These are phyloP conservation scores for Chaetothyriales sp. DNA, from an alignment of 2,329 filamentous ascomycete genomes.

Conservation along the genomic window DNA sequence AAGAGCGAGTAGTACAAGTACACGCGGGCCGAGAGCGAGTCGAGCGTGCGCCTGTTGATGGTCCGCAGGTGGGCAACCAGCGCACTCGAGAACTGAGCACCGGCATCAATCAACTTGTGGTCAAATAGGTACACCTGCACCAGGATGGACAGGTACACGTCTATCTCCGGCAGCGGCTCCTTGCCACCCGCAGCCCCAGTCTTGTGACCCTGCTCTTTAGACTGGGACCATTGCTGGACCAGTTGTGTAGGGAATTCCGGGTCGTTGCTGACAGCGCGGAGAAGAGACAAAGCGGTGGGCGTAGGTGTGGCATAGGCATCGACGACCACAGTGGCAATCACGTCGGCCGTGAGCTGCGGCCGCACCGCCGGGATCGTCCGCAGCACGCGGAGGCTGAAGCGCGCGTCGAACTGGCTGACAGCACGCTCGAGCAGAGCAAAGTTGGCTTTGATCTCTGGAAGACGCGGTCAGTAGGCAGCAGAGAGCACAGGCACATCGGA, in stretches of 20 bases:
- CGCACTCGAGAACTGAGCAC: conserved; percentile 68
- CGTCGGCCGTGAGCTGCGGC: conserved; percentile 71
- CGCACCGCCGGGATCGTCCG: conserved; percentile 91
- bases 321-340: conserved; percentile 64
- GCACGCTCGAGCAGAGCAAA: conserved; percentile 83
- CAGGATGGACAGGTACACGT: conserved; percentile 76
- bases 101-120: conserved; percentile 61
- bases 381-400: conserved; percentile 86
- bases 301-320: conserved; percentile 62
- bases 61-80: conserved; percentile 73
- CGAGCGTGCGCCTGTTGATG: conserved; percentile 83
- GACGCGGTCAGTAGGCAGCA: not conserved
- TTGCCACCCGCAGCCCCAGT: conserved; percentile 36
- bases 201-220: conserved; percentile 54
- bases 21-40: conserved; percentile 83
- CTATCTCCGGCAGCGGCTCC: conserved; percentile 71
- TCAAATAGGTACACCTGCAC: conserved; percentile 81
- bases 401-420: conserved; percentile 80
- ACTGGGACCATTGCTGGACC: conserved; percentile 44
- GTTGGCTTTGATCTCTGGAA: conserved; percentile 80
- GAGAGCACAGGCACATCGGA: not conserved
- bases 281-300: conserved; percentile 51
- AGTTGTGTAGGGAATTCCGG: conserved; percentile 42
- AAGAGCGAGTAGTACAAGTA: conserved; percentile 98
- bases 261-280: conserved; percentile 50